These are phyloP conservation scores for Xylariales sp. DNA, from an alignment of 2,329 filamentous ascomycete species.

Conservation along the genomic window DNA sequence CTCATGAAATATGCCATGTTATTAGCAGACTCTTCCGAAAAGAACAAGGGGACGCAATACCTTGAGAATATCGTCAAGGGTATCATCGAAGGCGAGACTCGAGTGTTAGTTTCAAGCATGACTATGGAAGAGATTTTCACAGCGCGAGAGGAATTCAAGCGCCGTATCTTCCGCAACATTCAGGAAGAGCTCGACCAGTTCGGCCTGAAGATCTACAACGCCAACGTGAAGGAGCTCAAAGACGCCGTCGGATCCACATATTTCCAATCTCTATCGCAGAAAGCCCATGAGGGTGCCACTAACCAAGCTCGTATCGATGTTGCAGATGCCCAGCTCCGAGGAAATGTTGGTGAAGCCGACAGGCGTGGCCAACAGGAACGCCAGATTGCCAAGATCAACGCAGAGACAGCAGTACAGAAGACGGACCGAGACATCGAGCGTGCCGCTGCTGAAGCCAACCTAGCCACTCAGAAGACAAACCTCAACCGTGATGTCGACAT, in stretches of 20 bases:
- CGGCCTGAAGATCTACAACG: conserved; percentile 79
- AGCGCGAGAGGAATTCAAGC: conserved; percentile 80
- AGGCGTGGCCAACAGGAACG: conserved; percentile 84
- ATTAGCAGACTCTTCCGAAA: conserved; percentile 69
- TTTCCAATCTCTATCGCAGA: conserved; percentile 83
- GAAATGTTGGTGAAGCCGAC: conserved; percentile 81
- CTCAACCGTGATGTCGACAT: conserved; percentile 81
- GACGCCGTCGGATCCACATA: conserved; percentile 86
- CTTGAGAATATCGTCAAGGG: conserved; percentile 89
- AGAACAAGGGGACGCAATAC: conserved; percentile 63
- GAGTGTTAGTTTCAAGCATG: conserved; percentile 85
- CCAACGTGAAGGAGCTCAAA: conserved; percentile 86
- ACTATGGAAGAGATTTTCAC: conserved; percentile 94
- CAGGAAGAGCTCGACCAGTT: conserved; percentile 84
- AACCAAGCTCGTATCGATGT: conserved; percentile 80
- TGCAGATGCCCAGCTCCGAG: conserved; percentile 71
- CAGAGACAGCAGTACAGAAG: conserved; percentile 85
- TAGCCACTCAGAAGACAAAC: conserved; percentile 77
- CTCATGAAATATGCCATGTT: conserved; percentile 87
- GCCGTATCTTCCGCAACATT: conserved; percentile 78
- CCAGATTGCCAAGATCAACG: conserved; percentile 81
- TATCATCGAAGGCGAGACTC: conserved; percentile 89
- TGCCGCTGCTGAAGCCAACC: conserved; percentile 79
- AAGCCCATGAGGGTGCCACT: conserved; percentile 85
- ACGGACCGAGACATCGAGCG: conserved; percentile 87